These are phyloP conservation scores for Nepenthes alata DNA, from an alignment of 179 eudicot genomes.

Conservation along the genomic window DNA sequence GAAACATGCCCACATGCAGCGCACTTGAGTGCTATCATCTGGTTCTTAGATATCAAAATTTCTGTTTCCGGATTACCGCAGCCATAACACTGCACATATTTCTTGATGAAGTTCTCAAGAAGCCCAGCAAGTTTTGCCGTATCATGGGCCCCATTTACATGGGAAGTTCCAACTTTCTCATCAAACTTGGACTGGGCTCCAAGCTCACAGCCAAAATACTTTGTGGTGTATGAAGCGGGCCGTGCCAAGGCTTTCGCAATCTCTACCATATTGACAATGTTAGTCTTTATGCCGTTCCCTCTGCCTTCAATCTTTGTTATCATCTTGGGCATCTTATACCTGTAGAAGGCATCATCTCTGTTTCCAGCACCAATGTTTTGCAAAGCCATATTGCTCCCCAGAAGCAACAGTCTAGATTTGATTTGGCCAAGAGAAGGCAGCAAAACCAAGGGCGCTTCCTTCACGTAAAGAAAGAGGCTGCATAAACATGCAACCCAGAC, in stretches of 20 bases:
- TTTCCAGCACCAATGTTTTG: constrained; percentile 70
- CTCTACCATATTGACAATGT: constrained; percentile 71
- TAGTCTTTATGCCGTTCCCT: constrained; percentile 78
- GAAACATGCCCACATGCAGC: constrained; percentile 71
- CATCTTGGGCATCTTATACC: constrained; percentile 86
- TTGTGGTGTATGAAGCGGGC: constrained; percentile 61
- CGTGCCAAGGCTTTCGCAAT: constrained; percentile 71
- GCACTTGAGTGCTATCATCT: constrained; percentile 55
- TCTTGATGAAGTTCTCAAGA: constrained; percentile 69
- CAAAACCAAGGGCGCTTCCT: constrained; percentile 8
- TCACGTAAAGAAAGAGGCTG: constrained; percentile 21
- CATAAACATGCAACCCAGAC: constrained; percentile 29
- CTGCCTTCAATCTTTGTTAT: constrained; percentile 71
- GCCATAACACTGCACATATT: constrained; percentile 69
- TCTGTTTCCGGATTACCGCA: constrained; percentile 80
- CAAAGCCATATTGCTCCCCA: constrained; percentile 41
- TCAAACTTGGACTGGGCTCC: constrained; percentile 80
- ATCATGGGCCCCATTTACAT: constrained; percentile 65
- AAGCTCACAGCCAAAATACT: constrained; percentile 71
- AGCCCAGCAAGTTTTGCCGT: constrained; percentile 61
- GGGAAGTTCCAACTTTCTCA: constrained; percentile 54
- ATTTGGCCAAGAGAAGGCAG: constrained; percentile 20
- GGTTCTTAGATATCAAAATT: constrained; percentile 46
- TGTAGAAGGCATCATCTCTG: constrained; percentile 78
- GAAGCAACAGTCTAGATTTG: background rate